A percentile compares a stretch with the other conserved stretches of the same genome.
Evolutionary conservation across 345 rosid species (phyloP).

Genomic region (Citrus glauca): DNA sequence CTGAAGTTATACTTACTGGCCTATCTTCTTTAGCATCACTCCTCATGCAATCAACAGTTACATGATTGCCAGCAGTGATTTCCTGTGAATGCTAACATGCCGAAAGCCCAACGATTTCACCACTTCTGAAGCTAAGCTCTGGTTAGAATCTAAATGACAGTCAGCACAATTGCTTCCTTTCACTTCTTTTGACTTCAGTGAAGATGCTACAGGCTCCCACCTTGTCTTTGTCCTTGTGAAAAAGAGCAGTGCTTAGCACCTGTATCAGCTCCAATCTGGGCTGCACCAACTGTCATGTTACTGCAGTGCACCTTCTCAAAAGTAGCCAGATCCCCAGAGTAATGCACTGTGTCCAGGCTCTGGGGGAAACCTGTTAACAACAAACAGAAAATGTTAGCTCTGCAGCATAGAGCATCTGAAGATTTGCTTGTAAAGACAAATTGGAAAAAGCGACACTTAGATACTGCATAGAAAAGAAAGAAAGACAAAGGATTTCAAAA

Average conservation of each 20-base stretch:
- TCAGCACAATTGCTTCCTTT: conserved; percentile 50
- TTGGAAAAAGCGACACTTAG: not conserved
- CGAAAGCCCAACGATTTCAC: conserved; percentile 15
- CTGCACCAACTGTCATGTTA: conserved; percentile 29
- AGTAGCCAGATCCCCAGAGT: conserved; percentile 12
- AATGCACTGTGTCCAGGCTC: conserved; percentile 9
- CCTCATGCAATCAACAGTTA: conserved; percentile 12
- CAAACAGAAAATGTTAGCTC: not conserved
- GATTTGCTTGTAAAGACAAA: not conserved
- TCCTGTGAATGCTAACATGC: conserved; percentile 20
- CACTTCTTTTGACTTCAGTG: conserved; percentile 69
- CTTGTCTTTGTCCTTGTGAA: conserved; percentile 35
- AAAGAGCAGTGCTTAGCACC: conserved; percentile 18
- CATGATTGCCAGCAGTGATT: conserved; percentile 25
- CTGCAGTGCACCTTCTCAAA: conserved; percentile 20
- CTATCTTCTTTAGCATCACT: conserved; percentile 23
- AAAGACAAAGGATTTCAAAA: not conserved
- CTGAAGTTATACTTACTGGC: conserved; percentile 16
- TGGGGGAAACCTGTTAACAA: conserved; percentile 29
- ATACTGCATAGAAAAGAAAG: not conserved
- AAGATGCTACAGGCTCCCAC: conserved; percentile 70
- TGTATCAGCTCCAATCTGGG: conserved; percentile 18
- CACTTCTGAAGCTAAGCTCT: conserved; percentile 22
- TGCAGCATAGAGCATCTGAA: not conserved
- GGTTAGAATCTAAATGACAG: conserved; percentile 23